phyloP scores from a whole-genome alignment of 1,284 basidiomycete genomes.

The Apiotrichum gamsii region DNA sequence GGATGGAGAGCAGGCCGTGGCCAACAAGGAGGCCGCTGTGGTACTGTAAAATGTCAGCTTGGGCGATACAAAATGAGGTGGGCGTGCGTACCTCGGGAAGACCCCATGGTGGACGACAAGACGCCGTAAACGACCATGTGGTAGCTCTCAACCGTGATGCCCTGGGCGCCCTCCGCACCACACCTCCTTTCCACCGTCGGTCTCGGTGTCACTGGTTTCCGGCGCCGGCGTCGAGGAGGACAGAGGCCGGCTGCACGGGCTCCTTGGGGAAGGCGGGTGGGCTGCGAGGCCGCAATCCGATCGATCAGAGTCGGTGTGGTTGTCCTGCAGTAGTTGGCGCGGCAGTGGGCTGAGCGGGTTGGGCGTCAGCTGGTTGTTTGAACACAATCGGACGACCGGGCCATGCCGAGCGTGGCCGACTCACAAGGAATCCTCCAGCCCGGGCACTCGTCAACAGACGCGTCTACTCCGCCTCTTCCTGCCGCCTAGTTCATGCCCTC shows the following conservation, averaged over 20 bases:
- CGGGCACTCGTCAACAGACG: too few relatives aligned
- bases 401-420: too few relatives aligned
- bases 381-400: too few relatives aligned
- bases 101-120: conserved; percentile 61
- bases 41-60: conserved; percentile 64
- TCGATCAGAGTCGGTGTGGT: conserved; percentile 57
- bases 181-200: conserved; percentile 17
- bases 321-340: conserved; percentile 72
- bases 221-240: conserved; percentile 88
- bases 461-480: too few relatives aligned
- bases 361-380: too few relatives aligned
- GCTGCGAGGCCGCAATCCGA: conserved; percentile 51
- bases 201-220: conserved; percentile 73
- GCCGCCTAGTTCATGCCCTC: conserved; percentile 13
- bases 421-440: too few relatives aligned
- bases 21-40: conserved; percentile 86
- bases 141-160: conserved; percentile 82
- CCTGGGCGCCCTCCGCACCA: conserved; percentile 68
- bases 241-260: conserved; percentile 64
- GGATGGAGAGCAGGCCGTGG: conserved; percentile 61
- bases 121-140: conserved; percentile 81
- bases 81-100: conserved; percentile 38
- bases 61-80: conserved; percentile 46
- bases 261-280: conserved; percentile 26
- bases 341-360: conserved; percentile 74